Percentiles rank a stretch among this genome's conserved stretches.
phyloP scores from a whole-genome alignment of 2,329 filamentous ascomycete species.

The Fusarium poae region DNA sequence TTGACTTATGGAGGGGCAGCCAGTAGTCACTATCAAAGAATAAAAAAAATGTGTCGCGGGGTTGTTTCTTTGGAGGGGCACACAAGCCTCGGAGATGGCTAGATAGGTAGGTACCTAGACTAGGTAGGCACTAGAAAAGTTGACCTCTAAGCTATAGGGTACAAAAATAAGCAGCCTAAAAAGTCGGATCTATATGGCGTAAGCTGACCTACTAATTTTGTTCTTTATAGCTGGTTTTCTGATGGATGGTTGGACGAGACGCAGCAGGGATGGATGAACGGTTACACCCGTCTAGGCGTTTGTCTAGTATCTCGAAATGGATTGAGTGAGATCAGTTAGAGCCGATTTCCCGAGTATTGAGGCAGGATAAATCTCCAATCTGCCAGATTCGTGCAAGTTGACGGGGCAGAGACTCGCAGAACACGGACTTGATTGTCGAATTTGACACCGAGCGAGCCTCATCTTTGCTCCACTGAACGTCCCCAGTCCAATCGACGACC shows the following conservation, averaged over 20 bases:
- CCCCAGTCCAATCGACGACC: conserved; percentile 16
- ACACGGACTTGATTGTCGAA: conserved; percentile 25
- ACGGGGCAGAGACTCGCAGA: conserved; percentile 1
- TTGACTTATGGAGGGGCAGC: conserved; percentile 23
- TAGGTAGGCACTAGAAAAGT: neutral
- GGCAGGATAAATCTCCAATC: neutral
- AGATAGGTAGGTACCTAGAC: too few species aligned
- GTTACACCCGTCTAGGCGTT: conserved; percentile 11
- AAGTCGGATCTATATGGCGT: too few species aligned
- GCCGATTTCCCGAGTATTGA: conserved; percentile 19
- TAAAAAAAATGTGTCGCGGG: conserved; percentile 27
- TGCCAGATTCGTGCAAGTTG: conserved; percentile 13
- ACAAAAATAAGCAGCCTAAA: too few species aligned
- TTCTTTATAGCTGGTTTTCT: too few species aligned
- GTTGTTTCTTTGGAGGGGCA: conserved; percentile 37
- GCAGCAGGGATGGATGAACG: conserved; percentile 22
- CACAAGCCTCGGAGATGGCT: conserved; percentile 12
- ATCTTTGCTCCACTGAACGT: conserved; percentile 20
- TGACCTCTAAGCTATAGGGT: neutral
- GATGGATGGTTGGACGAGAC: conserved; percentile 1
- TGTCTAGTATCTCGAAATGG: neutral
- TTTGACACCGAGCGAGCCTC: conserved; percentile 21
- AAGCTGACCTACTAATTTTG: too few species aligned
- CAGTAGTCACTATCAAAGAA: conserved; percentile 11
- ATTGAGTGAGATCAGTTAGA: neutral